These are phyloP conservation scores for Dissophora ornata DNA, from an alignment of 192 early-diverging fungal species.

Conservation along the genomic window DNA sequence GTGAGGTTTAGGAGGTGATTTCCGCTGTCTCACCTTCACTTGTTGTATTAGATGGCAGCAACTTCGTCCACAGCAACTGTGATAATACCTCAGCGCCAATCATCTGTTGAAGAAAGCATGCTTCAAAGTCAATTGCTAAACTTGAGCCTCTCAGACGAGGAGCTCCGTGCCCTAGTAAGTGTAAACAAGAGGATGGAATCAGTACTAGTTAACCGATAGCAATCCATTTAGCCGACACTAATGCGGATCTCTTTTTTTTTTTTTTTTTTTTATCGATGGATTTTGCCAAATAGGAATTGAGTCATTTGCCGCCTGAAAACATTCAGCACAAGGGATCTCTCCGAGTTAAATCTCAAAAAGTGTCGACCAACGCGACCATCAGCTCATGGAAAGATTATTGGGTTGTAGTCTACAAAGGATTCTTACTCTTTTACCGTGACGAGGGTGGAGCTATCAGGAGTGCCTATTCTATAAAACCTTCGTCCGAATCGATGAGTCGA, in stretches of 20 bases:
- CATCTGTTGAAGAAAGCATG: conserved; percentile 36
- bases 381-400: conserved; percentile 55
- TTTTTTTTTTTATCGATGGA: too few species aligned
- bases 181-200: too few species aligned
- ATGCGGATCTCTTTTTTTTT: too few species aligned
- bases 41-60: too few species aligned
- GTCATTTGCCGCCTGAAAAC: conserved; percentile 52
- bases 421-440: conserved; percentile 41
- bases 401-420: conserved; percentile 49
- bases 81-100: conserved; percentile 17
- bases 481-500: conserved; percentile 22
- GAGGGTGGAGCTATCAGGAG: conserved; percentile 31
- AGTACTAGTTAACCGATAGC: too few species aligned
- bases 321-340: conserved; percentile 56
- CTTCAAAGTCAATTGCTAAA: conserved; percentile 44
- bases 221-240: too few species aligned
- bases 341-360: conserved; percentile 58
- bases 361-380: conserved; percentile 46
- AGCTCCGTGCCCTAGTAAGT: conserved; percentile 39
- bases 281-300: too few species aligned
- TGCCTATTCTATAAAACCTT: conserved; percentile 20
- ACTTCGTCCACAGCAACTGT: too few species aligned
- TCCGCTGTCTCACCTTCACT: too few species aligned
- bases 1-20: too few species aligned
- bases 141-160: conserved; percentile 39